Conservation (phyloP, 352 stramenopile species). For the Globisporangium abappressorium region DNA sequence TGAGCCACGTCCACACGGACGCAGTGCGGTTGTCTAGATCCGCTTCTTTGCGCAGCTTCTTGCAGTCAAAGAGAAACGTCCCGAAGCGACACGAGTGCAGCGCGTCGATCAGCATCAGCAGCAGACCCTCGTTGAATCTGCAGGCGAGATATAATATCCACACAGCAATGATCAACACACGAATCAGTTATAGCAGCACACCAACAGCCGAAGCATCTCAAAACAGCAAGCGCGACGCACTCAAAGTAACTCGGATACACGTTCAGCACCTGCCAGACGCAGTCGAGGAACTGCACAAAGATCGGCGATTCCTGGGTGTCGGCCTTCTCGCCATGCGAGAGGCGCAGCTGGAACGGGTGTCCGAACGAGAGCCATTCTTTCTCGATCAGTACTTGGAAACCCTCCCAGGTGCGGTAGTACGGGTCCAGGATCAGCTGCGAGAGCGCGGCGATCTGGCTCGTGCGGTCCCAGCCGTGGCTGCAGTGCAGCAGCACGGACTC, state of each 20-base stretch:
- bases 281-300: slow-evolving; percentile 86
- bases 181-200: neutral
- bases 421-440: slow-evolving; percentile 73
- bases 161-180: neutral
- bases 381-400: slow-evolving; percentile 80
- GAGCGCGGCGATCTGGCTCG: slow-evolving; percentile 84
- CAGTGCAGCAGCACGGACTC: slow-evolving; percentile 81
- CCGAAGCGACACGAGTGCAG: slow-evolving; percentile 97
- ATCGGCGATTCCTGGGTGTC: slow-evolving; percentile 82
- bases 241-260: slow-evolving; percentile 97
- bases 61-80: slow-evolving; percentile 97
- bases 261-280: slow-evolving; percentile 81
- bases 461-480: slow-evolving; percentile 87
- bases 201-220: neutral
- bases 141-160: neutral
- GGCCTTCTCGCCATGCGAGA: slow-evolving; percentile 75
- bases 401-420: slow-evolving; percentile 76
- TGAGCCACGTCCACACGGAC: slow-evolving; percentile 83
- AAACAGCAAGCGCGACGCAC: slow-evolving; percentile 26
- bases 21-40: slow-evolving; percentile 57
- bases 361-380: slow-evolving; percentile 86
- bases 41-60: slow-evolving; percentile 67
- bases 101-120: slow-evolving; percentile 94
- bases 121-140: slow-evolving; percentile 92
- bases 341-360: slow-evolving; percentile 76